Evolutionary conservation across 2,329 filamentous ascomycete species (phyloP).

Genomic region (Trichoderma koningiopsis): DNA sequence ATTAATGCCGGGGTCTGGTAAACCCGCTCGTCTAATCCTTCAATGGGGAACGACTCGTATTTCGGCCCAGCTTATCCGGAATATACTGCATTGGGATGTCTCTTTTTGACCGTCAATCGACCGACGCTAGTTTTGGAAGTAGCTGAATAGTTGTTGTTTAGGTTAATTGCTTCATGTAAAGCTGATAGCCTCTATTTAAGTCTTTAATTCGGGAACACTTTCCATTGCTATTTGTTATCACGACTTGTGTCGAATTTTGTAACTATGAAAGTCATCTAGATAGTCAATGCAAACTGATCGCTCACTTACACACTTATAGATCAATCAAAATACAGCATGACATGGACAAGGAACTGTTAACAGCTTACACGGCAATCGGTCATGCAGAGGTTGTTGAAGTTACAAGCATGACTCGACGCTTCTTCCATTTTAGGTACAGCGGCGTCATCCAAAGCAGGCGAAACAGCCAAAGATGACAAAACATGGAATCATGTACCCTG

Average conservation of each 20-base stretch:
- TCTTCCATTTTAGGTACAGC: background rate
- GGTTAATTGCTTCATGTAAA: background rate
- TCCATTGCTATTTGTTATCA: background rate
- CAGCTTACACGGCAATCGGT: background rate
- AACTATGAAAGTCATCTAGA: background rate
- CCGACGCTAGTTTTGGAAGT: background rate
- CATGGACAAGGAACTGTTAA: background rate
- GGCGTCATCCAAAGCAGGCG: background rate
- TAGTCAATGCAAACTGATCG: background rate
- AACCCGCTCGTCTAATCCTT: background rate
- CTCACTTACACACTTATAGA: background rate
- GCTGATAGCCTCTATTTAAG: too few species aligned
- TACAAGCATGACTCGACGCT: background rate
- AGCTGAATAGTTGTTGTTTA: too few species aligned
- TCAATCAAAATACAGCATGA: background rate
- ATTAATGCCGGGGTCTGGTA: background rate
- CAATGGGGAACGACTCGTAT: background rate
- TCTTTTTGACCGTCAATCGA: background rate
- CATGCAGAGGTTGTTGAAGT: background rate
- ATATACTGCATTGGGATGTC: background rate
- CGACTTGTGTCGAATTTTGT: background rate
- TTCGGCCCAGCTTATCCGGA: background rate
- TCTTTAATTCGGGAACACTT: too few species aligned
- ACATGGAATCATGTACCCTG: background rate
- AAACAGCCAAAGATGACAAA: background rate